Evolutionary conservation across 192 early-diverging fungal species (phyloP).

Genomic region (Dimargaris cristalligena): DNA sequence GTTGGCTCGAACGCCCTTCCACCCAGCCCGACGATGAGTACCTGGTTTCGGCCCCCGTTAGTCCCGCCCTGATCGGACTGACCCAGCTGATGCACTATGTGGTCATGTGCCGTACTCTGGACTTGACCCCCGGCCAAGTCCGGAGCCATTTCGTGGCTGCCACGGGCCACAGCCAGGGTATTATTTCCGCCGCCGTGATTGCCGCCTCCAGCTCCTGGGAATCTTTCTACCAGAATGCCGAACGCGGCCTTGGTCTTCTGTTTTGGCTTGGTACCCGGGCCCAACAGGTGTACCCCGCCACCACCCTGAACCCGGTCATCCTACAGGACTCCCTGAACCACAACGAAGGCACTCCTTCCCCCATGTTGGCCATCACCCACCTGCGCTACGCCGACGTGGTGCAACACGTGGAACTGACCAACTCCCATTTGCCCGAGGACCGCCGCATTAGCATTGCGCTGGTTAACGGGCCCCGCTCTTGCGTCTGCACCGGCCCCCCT

Average conservation of each 20-base stretch:
- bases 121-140: constrained; percentile 36
- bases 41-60: constrained; percentile 60
- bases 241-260: constrained; percentile 62
- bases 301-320: constrained; percentile 71
- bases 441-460: constrained; percentile 73
- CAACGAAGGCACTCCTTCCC: constrained; percentile 80
- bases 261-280: constrained; percentile 72
- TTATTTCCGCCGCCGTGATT: constrained; percentile 70
- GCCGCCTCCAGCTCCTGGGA: constrained; percentile 58
- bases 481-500: constrained; percentile 77
- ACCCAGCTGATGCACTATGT: constrained; percentile 81
- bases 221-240: constrained; percentile 55
- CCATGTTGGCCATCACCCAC: constrained; percentile 79
- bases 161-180: constrained; percentile 84
- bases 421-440: constrained; percentile 66
- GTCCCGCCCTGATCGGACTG: constrained; percentile 76
- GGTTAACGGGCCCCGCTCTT: constrained; percentile 76
- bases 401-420: constrained; percentile 73
- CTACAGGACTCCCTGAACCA: constrained; percentile 74
- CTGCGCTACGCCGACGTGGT: constrained; percentile 68
- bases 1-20: constrained; percentile 66
- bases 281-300: constrained; percentile 59
- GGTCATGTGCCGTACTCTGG: constrained; percentile 57
- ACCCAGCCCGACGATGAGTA: constrained; percentile 62
- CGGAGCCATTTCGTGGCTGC: constrained; percentile 44